Evolutionary conservation across 202 grass and related monocot genomes (phyloP).

Genomic region (Cymbopogon flexuosus): DNA sequence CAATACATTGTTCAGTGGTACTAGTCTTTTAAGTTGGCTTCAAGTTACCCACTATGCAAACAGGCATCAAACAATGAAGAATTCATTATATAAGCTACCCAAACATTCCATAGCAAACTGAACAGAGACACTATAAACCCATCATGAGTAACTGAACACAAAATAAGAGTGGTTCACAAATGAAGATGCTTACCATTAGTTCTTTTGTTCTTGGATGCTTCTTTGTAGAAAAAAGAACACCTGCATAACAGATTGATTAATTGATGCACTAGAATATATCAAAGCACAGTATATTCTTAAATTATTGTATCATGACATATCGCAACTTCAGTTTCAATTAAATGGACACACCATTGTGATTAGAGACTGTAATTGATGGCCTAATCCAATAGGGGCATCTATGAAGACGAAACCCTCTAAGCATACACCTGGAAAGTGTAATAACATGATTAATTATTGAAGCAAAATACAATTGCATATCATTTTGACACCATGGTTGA

Average conservation of each 20-base stretch:
- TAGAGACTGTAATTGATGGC: constrained; percentile 85
- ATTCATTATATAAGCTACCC: constrained; percentile 8
- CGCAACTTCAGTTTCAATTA: constrained; percentile 18
- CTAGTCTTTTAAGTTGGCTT: not conserved
- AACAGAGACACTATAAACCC: not conserved
- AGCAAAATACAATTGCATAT: constrained; percentile 16
- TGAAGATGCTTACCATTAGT: constrained; percentile 60
- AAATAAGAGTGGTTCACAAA: not conserved
- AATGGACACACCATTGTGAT: constrained; percentile 65
- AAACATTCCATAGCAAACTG: constrained; percentile 10
- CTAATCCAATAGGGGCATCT: constrained; percentile 97
- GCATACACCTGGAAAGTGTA: constrained; percentile 78
- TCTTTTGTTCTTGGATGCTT: constrained; percentile 99
- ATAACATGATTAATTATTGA: constrained; percentile 26
- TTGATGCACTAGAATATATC: constrained; percentile 26
- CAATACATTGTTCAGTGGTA: not conserved
- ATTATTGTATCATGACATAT: constrained; percentile 5
- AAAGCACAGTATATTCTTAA: constrained; percentile 19
- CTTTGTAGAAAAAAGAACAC: constrained; percentile 91
- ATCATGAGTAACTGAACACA: not conserved
- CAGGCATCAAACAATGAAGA: constrained; percentile 7
- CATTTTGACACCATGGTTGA: constrained; percentile 17
- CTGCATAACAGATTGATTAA: constrained; percentile 45
- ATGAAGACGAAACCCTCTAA: constrained; percentile 98
- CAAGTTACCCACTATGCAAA: constrained; percentile 13